phyloP scores from a whole-genome alignment of 768 basidiomycete genomes.

The Hydnomerulius pinastri region DNA sequence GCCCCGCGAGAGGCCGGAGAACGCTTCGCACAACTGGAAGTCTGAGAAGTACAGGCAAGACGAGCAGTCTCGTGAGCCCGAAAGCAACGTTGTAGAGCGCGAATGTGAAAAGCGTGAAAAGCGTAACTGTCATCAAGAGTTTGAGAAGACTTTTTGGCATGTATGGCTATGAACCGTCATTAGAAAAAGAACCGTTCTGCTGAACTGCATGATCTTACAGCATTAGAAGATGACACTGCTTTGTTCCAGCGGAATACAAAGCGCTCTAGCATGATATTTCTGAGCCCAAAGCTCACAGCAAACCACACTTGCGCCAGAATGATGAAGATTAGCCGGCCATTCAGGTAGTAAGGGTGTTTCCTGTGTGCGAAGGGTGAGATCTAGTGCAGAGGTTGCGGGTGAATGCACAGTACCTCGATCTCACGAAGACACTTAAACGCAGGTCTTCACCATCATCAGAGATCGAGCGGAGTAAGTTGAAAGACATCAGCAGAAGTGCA shows the following conservation, averaged over 20 bases:
- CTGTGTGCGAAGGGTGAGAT: constrained; percentile 44
- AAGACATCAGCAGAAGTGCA: constrained; percentile 40
- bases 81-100: constrained; percentile 46
- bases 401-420: constrained; percentile 53
- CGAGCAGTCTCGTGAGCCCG: constrained; percentile 43
- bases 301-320: constrained; percentile 51
- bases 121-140: constrained; percentile 38
- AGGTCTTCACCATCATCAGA: constrained; percentile 35
- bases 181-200: neutral
- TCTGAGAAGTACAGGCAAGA: constrained; percentile 55
- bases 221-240: constrained; percentile 8
- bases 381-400: neutral
- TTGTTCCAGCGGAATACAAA: constrained; percentile 49
- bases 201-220: constrained; percentile 27
- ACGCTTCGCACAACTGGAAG: constrained; percentile 53
- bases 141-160: constrained; percentile 17
- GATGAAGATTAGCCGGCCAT: constrained; percentile 66
- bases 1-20: constrained; percentile 62
- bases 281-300: constrained; percentile 49
- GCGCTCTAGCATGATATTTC: constrained; percentile 66
- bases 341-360: constrained; percentile 75
- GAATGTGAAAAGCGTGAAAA: constrained; percentile 43
- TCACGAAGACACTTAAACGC: constrained; percentile 58
- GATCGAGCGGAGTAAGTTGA: constrained; percentile 44
- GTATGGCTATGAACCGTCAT: constrained; percentile 17